Evolutionary conservation across 192 early-diverging fungal genomes (phyloP), one percentile per base, ranked within the genome.

Genomic region (Entomortierella lignicola): DNA sequence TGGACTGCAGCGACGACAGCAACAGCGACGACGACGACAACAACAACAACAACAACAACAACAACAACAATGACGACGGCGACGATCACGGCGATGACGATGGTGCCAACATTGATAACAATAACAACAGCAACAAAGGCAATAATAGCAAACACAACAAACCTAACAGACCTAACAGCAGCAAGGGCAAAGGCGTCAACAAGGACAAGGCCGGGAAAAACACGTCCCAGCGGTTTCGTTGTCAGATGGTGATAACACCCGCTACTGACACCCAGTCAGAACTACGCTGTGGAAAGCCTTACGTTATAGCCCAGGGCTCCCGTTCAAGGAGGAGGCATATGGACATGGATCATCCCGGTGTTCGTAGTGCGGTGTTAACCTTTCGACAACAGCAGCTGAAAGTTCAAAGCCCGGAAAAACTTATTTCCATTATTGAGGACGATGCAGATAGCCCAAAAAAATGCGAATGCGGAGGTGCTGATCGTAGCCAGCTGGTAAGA

Each of bases 171-270:
- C 34, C 34, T 20, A 20, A 11, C 30, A 48, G 21, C 34, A 37
- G 10, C 34, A 4, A 37, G n/a, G 42, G 12, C 51, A 55, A 54
- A 26, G 26, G 26, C 23, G 13, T 18, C 13, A 54, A 7, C 32
- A 23, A n/a, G 18, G 27, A 50, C 47, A 50, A 50, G 43, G 17
- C 41, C 1, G 44, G 15, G 27, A 61, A 61, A 61, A 12, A 44
- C 29, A 30, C 43, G 6, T 5, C 60, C 41, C 21, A 50, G 2
- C 26, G 23, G 17, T 61, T 48, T 61, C 41, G 41, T 61, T 61
- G 60, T 61, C 60, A 48, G 17, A 48, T 61, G 43, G 41, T 61
- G 60, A 61, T 48, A 61, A 61, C 60, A 61, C 23, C 41, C 41
- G 60, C 43, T 43, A 61, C 60, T 48, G 41, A 27, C 15, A 61